phyloP scores from a whole-genome alignment of 371 early-diverging fungal genomes.

The Syncephalis plumigaleata region DNA sequence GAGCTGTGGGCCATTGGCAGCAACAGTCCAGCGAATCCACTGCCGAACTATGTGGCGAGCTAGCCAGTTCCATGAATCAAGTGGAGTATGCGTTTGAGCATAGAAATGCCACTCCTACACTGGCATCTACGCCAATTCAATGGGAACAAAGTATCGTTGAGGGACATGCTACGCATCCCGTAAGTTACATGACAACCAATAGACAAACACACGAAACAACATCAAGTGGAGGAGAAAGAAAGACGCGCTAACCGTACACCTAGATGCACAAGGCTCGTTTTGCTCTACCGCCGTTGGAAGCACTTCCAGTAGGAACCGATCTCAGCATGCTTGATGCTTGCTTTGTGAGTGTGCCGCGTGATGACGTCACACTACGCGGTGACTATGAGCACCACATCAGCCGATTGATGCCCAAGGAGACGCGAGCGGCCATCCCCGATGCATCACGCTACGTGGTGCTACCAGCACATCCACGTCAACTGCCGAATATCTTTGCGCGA shows the following conservation, averaged over 20 bases:
- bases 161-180: slow-evolving; percentile 65
- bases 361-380: slow-evolving; percentile 26
- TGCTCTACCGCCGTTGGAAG: slow-evolving; percentile 32
- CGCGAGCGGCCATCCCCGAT: slow-evolving; percentile 6
- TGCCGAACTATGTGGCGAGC: slow-evolving; percentile 13
- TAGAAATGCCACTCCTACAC: slow-evolving; percentile 23
- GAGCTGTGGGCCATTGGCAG: slow-evolving; percentile 16
- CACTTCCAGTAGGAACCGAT: slow-evolving; percentile 24
- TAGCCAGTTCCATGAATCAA: slow-evolving; percentile 22
- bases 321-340: slow-evolving; percentile 22
- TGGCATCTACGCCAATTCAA: slow-evolving; percentile 25
- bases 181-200: slow-evolving; percentile 12
- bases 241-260: slow-evolving; percentile 54
- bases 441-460: slow-evolving; percentile 20
- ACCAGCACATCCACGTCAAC: slow-evolving; percentile 45
- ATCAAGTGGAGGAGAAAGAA: slow-evolving; percentile 30
- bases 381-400: slow-evolving; percentile 19
- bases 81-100: slow-evolving; percentile 27
- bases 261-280: slow-evolving; percentile 48
- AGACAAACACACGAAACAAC: no score
- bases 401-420: slow-evolving; percentile 15
- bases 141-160: slow-evolving; percentile 62
- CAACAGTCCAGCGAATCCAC: slow-evolving; percentile 6
- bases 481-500: slow-evolving; percentile 31
- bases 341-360: slow-evolving; percentile 28